Evolutionary conservation across 768 basidiomycete species (phyloP), one percentile per base, ranked within the genome.

Genomic region (Xanthoconium stramineum): DNA sequence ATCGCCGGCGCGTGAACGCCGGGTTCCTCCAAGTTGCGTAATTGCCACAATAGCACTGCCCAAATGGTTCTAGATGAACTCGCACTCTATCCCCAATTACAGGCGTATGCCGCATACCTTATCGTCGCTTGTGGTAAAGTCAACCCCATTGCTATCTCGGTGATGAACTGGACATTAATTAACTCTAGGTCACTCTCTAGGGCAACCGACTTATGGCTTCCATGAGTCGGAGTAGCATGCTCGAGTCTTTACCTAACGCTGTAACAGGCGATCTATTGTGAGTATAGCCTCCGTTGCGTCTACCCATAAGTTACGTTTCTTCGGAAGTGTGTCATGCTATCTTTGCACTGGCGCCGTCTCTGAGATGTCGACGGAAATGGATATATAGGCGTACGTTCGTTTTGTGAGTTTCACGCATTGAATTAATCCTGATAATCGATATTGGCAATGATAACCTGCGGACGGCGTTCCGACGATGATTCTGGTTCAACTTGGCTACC

Each of bases 391-490:
- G 76, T 80, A 17, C 81, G 82, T 58, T 73, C 72, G 24, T 72
- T 70, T 46, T 80, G 80, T 77, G 50, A 33, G 63, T 47, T 37
- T 8, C 14, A 9, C 19, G 4, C 50, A 44, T 19, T 17, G 10
- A 5, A 38, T 51, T 24, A 19, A 14, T 29, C 20, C 2, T 5
- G 30, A 37, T 30, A 36, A 43, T 35, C 48, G 11, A 55, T 44
- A 50, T 28, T 49, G 24, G n/a, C n/a, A 24, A 24, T 24, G 24
- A 24, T 24, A 24, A 29, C 44, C 20, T 15, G 5, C 44, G 79
- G 81, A 82, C 55, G 80, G 81, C 9, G 78, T 82, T 9, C 80
- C 82, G 5, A 81, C 80, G 6, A 75, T 83, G 59, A 67, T 83
- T 43, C 76, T 76, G 30, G 69, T 72, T 50, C 58, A 30, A 33